Evolutionary conservation across 1,284 basidiomycete genomes (phyloP).

Genomic region (Trichosporon coremiiforme): DNA sequence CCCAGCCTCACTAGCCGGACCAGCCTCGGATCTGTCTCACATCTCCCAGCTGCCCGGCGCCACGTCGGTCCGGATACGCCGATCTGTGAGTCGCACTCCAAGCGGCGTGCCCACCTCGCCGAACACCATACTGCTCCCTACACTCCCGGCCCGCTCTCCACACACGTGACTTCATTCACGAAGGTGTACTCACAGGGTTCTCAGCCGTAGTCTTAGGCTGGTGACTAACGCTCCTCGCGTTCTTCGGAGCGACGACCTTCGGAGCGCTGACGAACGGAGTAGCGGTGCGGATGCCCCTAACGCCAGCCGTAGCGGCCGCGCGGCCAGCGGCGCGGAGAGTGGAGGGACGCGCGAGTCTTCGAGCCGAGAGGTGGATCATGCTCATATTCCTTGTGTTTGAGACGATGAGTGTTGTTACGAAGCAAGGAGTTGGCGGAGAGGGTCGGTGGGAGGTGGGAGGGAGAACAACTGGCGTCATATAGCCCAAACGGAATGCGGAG

Average conservation of each 20-base stretch:
- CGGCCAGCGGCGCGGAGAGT: neutral
- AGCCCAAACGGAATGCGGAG: conserved; percentile 3
- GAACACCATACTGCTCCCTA: no score
- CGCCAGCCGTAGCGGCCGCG: neutral
- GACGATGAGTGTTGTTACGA: neutral
- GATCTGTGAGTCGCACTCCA: no score
- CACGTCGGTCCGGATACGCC: neutral
- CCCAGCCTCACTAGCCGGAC: no score
- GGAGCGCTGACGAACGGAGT: neutral
- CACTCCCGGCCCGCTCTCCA: no score
- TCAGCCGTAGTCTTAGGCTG: conserved; percentile 8
- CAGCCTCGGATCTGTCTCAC: neutral
- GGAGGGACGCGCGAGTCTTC: conserved; percentile 5
- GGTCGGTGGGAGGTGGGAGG: neutral
- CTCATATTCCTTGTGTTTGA: neutral
- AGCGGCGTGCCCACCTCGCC: neutral
- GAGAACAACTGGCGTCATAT: conserved; percentile 18
- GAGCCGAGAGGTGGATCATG: conserved; percentile 2
- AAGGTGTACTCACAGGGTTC: conserved; percentile 33
- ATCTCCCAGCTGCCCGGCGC: neutral
- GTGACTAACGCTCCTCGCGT: neutral
- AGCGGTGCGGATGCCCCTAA: neutral
- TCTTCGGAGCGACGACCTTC: neutral
- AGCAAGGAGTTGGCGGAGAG: neutral
- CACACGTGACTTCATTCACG: no score